A percentile compares a stretch with the other conserved stretches of the same genome.
Evolutionary conservation across 1,284 basidiomycete species (phyloP).

Genomic region (Ganoderma lingzhi): DNA sequence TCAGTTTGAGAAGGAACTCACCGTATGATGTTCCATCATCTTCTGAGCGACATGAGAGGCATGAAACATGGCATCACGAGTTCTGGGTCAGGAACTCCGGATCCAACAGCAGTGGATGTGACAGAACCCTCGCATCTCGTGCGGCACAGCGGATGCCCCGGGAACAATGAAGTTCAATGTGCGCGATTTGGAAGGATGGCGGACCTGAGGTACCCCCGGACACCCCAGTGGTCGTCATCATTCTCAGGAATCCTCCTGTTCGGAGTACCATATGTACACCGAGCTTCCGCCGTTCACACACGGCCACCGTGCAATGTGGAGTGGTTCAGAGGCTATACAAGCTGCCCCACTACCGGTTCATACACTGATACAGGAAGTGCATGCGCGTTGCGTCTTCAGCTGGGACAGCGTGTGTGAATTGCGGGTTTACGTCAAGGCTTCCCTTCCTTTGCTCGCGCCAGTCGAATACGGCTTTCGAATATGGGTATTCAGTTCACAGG

Average conservation of each 20-base stretch:
- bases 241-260: neutral
- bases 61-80: neutral
- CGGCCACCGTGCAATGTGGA: neutral
- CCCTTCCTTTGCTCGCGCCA: neutral
- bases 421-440: neutral
- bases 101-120: neutral
- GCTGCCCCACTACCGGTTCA: neutral
- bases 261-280: too few species aligned
- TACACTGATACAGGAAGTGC: neutral
- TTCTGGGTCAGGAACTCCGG: neutral
- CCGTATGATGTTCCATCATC: neutral
- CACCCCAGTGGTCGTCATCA: neutral
- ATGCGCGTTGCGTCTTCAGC: neutral
- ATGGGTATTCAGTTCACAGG: neutral
- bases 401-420: neutral
- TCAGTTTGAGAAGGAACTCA: neutral
- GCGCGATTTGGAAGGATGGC: neutral
- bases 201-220: neutral
- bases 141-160: neutral
- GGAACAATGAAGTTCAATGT: neutral
- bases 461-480: neutral
- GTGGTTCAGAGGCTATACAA: neutral
- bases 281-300: neutral
- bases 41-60: neutral
- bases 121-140: neutral